Conservation (phyloP, 1,284 basidiomycete genomes). For the Ustilago sp. region DNA sequence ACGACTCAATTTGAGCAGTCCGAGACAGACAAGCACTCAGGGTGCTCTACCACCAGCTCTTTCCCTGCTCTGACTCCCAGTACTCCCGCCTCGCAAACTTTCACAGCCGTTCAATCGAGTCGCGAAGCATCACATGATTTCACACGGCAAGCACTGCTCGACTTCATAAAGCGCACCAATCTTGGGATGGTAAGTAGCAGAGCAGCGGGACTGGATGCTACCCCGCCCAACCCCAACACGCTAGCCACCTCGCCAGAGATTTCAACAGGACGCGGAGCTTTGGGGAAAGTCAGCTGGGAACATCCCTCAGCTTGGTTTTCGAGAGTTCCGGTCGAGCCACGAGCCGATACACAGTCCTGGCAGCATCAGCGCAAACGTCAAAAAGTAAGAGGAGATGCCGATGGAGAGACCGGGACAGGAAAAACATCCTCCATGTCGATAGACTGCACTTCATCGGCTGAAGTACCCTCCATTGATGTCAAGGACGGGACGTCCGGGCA, state of each 20-base stretch:
- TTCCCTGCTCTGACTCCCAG: not conserved
- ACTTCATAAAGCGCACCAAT: slow-evolving; percentile 35
- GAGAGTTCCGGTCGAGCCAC: slow-evolving; percentile 16
- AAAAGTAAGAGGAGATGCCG: not conserved
- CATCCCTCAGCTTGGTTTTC: slow-evolving; percentile 5
- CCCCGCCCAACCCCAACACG: not conserved
- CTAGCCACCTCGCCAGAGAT: not conserved
- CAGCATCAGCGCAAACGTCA: slow-evolving; percentile 28
- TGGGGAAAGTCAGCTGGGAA: not conserved
- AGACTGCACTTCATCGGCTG: not conserved
- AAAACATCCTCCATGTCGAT: not conserved
- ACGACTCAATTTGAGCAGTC: not conserved
- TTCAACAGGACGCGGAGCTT: not conserved
- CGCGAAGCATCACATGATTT: slow-evolving; percentile 19
- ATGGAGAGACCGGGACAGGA: not conserved
- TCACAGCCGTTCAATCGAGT: not conserved
- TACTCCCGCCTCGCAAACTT: not conserved
- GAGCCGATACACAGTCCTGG: slow-evolving; percentile 20
- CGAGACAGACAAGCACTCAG: not conserved
- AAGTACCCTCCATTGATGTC: not conserved
- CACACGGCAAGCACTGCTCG: slow-evolving; percentile 33
- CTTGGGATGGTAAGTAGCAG: slow-evolving; percentile 12
- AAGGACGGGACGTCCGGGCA: not conserved
- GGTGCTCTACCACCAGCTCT: not conserved
- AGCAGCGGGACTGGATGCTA: not conserved